Base-by-base conservation (phyloP, 805 yeast species). In the Candida andamanensis region DNA sequence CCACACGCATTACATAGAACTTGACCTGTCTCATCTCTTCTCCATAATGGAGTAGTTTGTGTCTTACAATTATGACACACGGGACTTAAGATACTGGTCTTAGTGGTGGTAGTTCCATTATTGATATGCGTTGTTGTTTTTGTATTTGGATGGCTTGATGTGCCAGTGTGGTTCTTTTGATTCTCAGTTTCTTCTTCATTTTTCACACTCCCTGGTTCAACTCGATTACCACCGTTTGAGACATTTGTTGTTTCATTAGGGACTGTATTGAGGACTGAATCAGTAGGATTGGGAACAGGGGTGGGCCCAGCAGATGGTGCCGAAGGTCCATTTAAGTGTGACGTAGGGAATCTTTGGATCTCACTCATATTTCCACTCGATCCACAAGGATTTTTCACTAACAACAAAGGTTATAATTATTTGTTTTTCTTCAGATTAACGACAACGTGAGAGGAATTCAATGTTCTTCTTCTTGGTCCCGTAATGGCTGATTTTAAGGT, bases 1-100 rank as follows among this genome's bases (percentile, higher is more conserved):
- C 96, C 96, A 63, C 96, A 86, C 7, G 97, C 97, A 61, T 89
- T 89, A 57, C 97, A 89, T 29, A 89, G 69, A 20, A 89, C 95
- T 47, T 64, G 70, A 12, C 62, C 62, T 8, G 84, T 76, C 49
- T 87, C 96, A 58, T 89, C 96, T 42, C 97, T 70, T 58, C 97
- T 73, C 97, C 97, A 89, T 17, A 89, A 64, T 1, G 97, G 97
- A 2, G 97, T 89, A 2, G 92, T 89, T 37, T 86, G 83, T 2
- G 97, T 89, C 49, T 80, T 74, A 62, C 97, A 89, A 57, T 89
- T 89, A 46, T 82, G 85, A 56, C 97, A 89, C 15, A 80, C 71
- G 4, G 94, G 85, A 20, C 76, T 64, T 10, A 79, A 56, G 39
- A 76, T 73, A 47, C 74, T 78, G 12, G 78, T 67, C 44, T 76